Conservation (phyloP, 2,329 filamentous ascomycete species). For the Rhynchosporium agropyri region DNA sequence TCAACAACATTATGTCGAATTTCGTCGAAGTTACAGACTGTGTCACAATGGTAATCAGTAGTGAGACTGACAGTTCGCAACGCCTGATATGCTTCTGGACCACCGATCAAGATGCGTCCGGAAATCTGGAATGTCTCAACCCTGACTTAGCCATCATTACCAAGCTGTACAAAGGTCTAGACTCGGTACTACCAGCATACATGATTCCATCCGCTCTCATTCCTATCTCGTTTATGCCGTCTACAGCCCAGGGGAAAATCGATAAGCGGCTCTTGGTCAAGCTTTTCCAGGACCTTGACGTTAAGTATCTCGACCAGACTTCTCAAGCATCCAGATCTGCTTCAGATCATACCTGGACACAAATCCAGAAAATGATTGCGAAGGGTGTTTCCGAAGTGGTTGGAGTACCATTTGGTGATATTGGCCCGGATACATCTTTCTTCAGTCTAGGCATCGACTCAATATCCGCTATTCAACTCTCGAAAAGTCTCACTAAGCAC, state of each 20-base stretch:
- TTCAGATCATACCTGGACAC: conserved; percentile 49
- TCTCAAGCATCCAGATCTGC: conserved; percentile 27
- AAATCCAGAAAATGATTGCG: conserved; percentile 59
- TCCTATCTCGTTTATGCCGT: conserved; percentile 68
- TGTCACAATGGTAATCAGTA: conserved; percentile 60
- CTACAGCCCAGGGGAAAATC: conserved; percentile 75
- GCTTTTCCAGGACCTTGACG: conserved; percentile 51
- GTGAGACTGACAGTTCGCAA: conserved; percentile 46
- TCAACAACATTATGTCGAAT: conserved; percentile 63
- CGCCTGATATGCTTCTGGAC: conserved; percentile 73
- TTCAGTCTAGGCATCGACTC: conserved; percentile 82
- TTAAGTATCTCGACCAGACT: conserved; percentile 48
- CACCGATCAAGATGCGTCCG: conserved; percentile 39
- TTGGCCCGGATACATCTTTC: conserved; percentile 71
- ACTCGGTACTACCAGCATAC: conserved; percentile 65
- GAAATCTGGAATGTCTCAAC: conserved; percentile 41
- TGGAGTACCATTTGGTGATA: conserved; percentile 46
- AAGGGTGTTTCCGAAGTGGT: conserved; percentile 56
- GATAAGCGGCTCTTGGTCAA: conserved; percentile 59
- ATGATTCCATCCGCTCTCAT: conserved; percentile 79
- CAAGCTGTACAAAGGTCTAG: conserved; percentile 57
- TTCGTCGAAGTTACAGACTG: conserved; percentile 60
- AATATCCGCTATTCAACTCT: conserved; percentile 74
- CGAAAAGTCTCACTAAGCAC: conserved; percentile 55
- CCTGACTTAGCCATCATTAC: conserved; percentile 44